Conservation (phyloP, 352 stramenopile species). For the Phytopythium boreale region DNA sequence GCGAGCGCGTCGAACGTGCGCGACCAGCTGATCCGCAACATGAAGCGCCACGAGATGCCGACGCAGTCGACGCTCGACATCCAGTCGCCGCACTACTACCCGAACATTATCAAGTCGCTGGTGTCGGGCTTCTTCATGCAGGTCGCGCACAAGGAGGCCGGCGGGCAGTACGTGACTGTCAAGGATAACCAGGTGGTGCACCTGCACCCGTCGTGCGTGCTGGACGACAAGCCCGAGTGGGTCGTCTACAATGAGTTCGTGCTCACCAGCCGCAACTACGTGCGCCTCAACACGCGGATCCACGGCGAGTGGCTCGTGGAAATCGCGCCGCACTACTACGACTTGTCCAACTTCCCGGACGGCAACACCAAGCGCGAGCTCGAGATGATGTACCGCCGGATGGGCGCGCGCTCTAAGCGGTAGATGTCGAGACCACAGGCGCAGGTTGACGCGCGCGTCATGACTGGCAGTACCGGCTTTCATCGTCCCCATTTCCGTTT, state of each 20-base stretch:
- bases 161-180: slow-evolving; percentile 97
- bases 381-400: slow-evolving; percentile 81
- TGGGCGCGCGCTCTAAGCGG: slow-evolving; percentile 30
- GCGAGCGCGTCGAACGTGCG: slow-evolving; percentile 93
- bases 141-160: slow-evolving; percentile 86
- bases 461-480: neutral
- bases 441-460: neutral
- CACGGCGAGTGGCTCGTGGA: slow-evolving; percentile 91
- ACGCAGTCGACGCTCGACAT: slow-evolving; percentile 79
- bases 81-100: slow-evolving; percentile 85
- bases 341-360: slow-evolving; percentile 97
- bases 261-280: slow-evolving; percentile 98
- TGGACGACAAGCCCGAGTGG: slow-evolving; percentile 97
- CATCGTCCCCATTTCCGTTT: neutral
- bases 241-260: slow-evolving; percentile 99
- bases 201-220: slow-evolving; percentile 95
- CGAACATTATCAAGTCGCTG: slow-evolving; percentile 92
- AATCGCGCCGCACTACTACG: slow-evolving; percentile 97
- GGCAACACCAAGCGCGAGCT: slow-evolving; percentile 95
- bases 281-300: slow-evolving; percentile 96
- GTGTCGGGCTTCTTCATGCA: slow-evolving; percentile 98
- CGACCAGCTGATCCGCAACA: slow-evolving; percentile 96
- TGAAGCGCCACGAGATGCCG: slow-evolving; percentile 90
- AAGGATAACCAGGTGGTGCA: slow-evolving; percentile 99
- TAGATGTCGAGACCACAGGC: slow-evolving; percentile 9